Conservation (phyloP, 2,329 filamentous ascomycete species). For the Cladosporium oxysporum region DNA sequence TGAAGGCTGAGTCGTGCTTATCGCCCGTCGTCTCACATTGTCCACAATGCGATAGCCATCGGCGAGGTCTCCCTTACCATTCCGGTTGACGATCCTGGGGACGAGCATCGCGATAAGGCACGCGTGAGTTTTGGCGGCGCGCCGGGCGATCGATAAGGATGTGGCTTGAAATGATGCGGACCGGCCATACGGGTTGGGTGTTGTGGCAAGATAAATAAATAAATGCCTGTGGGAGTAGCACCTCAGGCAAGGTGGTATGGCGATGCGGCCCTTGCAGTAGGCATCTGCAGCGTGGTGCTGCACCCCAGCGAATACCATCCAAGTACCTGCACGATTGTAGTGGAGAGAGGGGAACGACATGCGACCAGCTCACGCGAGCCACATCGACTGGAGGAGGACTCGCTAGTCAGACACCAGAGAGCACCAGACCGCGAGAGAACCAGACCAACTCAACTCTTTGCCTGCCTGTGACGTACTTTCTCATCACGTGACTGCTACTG, state of each 20-base stretch:
- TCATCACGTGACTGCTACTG: not conserved
- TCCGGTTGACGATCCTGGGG: constrained; percentile 12
- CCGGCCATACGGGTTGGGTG: not conserved
- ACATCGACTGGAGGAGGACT: not conserved
- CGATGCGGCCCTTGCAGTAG: constrained; percentile 3
- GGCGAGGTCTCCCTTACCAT: constrained; percentile 6
- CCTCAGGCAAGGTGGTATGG: not conserved
- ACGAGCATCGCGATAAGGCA: constrained; percentile 1
- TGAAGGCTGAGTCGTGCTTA: not conserved
- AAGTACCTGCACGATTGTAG: not conserved
- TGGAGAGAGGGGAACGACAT: not conserved
- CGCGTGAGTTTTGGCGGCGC: constrained; percentile 14
- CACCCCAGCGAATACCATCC: not conserved
- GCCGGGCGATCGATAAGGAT: constrained; percentile 1
- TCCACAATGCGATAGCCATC: not conserved
- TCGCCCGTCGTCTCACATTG: not conserved
- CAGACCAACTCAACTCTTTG: not conserved
- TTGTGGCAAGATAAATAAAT: not conserved
- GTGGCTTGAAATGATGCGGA: not conserved
- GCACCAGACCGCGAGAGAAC: not conserved
- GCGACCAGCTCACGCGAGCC: not conserved
- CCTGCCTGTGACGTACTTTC: not conserved
- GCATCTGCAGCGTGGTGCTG: not conserved
- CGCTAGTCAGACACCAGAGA: not conserved
- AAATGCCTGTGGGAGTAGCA: not conserved